Evolutionary conservation across 1,139 yeast species (phyloP).

Genomic region (Wickerhamiella pararugosa): DNA sequence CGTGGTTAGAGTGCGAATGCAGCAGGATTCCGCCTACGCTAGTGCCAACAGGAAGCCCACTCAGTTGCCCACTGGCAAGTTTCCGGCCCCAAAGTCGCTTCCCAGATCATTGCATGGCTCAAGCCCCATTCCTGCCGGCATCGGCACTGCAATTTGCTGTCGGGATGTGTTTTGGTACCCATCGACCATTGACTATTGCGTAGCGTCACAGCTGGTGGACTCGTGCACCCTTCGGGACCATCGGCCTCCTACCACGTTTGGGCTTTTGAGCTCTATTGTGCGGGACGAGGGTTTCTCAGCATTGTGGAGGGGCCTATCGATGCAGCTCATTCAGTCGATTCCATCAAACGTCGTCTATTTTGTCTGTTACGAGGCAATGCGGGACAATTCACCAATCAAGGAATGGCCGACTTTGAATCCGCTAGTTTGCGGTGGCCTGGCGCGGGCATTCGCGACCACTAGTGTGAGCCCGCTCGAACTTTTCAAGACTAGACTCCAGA

Average conservation of each 20-base stretch:
- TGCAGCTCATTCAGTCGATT: constrained; percentile 75
- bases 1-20: constrained; percentile 78
- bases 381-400: constrained; percentile 56
- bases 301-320: constrained; percentile 78
- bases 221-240: constrained; percentile 22
- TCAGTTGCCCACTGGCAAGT: not conserved
- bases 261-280: constrained; percentile 39
- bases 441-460: constrained; percentile 74
- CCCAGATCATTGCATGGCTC: not conserved
- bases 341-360: constrained; percentile 91
- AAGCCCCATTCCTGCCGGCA: constrained; percentile 17
- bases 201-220: constrained; percentile 23
- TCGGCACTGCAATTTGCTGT: constrained; percentile 28
- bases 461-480: constrained; percentile 79
- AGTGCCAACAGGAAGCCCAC: not conserved
- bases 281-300: constrained; percentile 60
- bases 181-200: constrained; percentile 27
- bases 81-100: not conserved
- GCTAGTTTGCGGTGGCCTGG: constrained; percentile 69
- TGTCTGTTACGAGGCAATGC: constrained; percentile 76
- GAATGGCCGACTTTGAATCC: constrained; percentile 40
- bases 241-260: constrained; percentile 10
- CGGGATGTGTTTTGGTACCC: constrained; percentile 29
- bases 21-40: constrained; percentile 47
- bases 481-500: constrained; percentile 74